These are phyloP conservation scores for Rhinocladiella mackenziei DNA, from an alignment of 2,329 filamentous ascomycete species.

Conservation along the genomic window DNA sequence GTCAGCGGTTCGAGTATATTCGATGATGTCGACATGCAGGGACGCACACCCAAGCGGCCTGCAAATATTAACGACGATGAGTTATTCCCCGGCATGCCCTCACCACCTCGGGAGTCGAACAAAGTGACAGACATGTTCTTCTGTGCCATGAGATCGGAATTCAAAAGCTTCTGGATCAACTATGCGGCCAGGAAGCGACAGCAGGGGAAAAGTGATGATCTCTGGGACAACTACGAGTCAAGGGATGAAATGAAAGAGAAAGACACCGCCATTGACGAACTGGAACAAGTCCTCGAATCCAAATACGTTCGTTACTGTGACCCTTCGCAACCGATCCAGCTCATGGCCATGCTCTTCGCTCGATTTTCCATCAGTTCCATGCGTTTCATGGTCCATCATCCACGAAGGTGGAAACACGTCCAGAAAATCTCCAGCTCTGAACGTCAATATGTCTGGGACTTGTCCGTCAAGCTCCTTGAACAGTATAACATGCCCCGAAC, in stretches of 20 bases:
- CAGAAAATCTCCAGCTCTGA: constrained; percentile 32
- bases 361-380: constrained; percentile 42
- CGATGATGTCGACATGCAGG: constrained; percentile 22
- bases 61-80: constrained; percentile 59
- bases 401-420: constrained; percentile 34
- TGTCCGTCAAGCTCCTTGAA: constrained; percentile 33
- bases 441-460: constrained; percentile 32
- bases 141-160: constrained; percentile 13
- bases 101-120: constrained; percentile 8
- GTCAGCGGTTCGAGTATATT: constrained; percentile 25
- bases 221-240: constrained; percentile 1
- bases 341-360: constrained; percentile 41
- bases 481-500: constrained; percentile 41
- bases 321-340: constrained; percentile 37
- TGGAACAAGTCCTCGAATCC: constrained; percentile 34
- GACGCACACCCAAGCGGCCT: constrained; percentile 38
- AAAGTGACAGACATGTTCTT: constrained; percentile 22
- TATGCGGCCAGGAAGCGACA: constrained; percentile 3
- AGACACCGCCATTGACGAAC: constrained; percentile 28
- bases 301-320: constrained; percentile 38
- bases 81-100: constrained; percentile 43
- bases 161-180: constrained; percentile 11
- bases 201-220: not conserved
- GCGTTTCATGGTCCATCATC: constrained; percentile 34
- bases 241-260: constrained; percentile 11